Conservation (phyloP, 768 basidiomycete species). For the Lentinula detonsa region DNA sequence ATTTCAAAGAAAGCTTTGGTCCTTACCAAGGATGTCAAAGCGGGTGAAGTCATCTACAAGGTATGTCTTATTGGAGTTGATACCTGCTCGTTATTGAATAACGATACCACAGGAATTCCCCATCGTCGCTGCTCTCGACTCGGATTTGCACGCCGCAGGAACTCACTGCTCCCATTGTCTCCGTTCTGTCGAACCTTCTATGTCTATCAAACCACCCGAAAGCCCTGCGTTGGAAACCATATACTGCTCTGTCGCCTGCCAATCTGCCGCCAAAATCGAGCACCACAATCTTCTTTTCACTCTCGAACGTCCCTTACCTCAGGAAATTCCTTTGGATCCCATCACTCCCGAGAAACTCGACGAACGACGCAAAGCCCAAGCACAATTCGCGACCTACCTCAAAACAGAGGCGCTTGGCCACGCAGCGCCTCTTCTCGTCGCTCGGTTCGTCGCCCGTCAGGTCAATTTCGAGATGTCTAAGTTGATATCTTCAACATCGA, state of each 20-base stretch:
- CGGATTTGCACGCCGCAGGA: conserved; percentile 61
- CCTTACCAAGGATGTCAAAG: conserved; percentile 58
- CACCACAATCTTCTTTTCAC: conserved; percentile 71
- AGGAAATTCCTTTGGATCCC: conserved; percentile 26
- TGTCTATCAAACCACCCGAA: conserved; percentile 36
- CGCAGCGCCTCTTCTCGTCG: conserved; percentile 51
- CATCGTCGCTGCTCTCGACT: conserved; percentile 63
- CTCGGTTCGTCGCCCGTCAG: conserved; percentile 69
- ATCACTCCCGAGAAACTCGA: conserved; percentile 26
- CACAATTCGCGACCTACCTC: conserved; percentile 49
- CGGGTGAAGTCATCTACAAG: conserved; percentile 75
- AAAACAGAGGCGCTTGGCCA: conserved; percentile 36
- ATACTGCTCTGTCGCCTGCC: conserved; percentile 73
- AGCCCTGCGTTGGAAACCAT: conserved; percentile 47
- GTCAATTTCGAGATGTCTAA: conserved; percentile 60
- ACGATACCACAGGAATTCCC: conserved; percentile 56
- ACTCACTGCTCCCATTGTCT: conserved; percentile 74
- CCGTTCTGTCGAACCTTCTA: conserved; percentile 42
- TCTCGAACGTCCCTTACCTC: conserved; percentile 54
- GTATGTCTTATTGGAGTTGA: conserved; percentile 23
- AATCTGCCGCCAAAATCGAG: conserved; percentile 45
- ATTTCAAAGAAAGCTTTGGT: conserved; percentile 49
- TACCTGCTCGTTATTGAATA: conserved; percentile 2
- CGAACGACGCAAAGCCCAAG: conserved; percentile 53
- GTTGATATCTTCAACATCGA: conserved; percentile 23